Evolutionary conservation across 2,329 filamentous ascomycete species (phyloP), one percentile per base, ranked within the genome.

Genomic region (Tympanopsis confertula): DNA sequence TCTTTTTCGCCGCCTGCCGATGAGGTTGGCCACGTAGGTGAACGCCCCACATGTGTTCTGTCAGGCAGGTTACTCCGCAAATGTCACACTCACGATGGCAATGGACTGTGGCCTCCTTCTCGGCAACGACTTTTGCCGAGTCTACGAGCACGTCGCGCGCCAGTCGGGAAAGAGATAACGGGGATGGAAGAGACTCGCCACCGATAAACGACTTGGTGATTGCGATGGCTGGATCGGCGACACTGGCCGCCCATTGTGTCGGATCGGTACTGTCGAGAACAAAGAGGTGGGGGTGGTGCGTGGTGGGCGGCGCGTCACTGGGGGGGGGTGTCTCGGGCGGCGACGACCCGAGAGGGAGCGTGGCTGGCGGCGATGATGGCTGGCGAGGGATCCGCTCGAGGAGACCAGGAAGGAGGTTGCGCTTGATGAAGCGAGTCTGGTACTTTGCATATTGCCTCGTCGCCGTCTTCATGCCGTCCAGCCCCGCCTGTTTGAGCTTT

Each of bases 361-460:
- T n/a, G n/a, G n/a, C n/a, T n/a, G n/a, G n/a, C n/a, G n/a, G n/a
- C n/a, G n/a, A n/a, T n/a, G n/a, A n/a, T n/a, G n/a, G n/a, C n/a
- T n/a, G n/a, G n/a, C n/a, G n/a, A n/a, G n/a, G n/a, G n/a, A n/a
- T n/a, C n/a, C n/a, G n/a, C n/a, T 74, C 69, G 26, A 62, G 66
- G 19, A 91, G 62, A 1, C 78, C 74, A 7, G 80, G 77, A 29
- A 91, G 69, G 19, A 94, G 70, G 52, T 94, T 94, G 46, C 81
- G 74, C 13, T 81, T 74, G 39, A 96, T 93, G 86, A 88, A 98
- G 41, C 79, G 74, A 14, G 85, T 64, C 55, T 98, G 91, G 5
- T 82, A 76, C 42, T 78, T 84, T 2, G 89, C 85, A 52, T 98
- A 98, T 47, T 88, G 86, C 7, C 86, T 73, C 0, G 88, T 98